Conservation (phyloP, 345 rosid genomes). For the Arabis alpina region DNA sequence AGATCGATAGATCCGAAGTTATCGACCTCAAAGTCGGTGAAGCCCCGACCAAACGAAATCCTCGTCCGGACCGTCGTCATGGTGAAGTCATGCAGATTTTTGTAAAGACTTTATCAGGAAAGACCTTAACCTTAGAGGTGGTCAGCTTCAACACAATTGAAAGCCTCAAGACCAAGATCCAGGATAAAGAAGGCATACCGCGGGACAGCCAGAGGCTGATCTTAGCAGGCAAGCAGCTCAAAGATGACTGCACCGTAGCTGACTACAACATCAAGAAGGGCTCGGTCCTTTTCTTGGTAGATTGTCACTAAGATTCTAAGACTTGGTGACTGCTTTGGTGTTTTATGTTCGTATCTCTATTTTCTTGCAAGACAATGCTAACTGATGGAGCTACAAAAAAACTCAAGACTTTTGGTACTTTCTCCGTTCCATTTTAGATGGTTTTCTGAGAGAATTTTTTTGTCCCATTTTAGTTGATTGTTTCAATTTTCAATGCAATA, state of each 20-base stretch:
- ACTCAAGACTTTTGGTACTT: too few species aligned
- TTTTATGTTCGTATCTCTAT: too few species aligned
- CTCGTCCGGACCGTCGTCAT: not conserved
- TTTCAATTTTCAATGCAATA: too few species aligned
- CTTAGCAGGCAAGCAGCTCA: not conserved
- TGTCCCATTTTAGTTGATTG: too few species aligned
- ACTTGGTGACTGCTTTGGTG: too few species aligned
- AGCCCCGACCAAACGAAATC: not conserved
- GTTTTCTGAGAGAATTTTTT: too few species aligned
- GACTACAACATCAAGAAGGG: constrained; percentile 8
- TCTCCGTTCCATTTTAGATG: too few species aligned
- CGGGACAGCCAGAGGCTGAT: not conserved
- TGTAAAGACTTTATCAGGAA: not conserved
- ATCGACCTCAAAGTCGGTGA: constrained; percentile 6
- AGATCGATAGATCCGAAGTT: not conserved
- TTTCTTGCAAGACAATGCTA: too few species aligned
- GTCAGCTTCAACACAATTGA: not conserved
- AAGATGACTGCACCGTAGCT: not conserved
- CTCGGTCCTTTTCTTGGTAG: not conserved
- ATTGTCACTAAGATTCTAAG: too few species aligned
- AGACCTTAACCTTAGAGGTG: not conserved
- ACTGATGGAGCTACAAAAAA: too few species aligned
- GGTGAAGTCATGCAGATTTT: not conserved
- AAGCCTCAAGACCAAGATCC: constrained; percentile 5
- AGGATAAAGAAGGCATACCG: not conserved